Base-by-base conservation (phyloP, 176 grass and related monocot genomes). In the Poa annua region DNA sequence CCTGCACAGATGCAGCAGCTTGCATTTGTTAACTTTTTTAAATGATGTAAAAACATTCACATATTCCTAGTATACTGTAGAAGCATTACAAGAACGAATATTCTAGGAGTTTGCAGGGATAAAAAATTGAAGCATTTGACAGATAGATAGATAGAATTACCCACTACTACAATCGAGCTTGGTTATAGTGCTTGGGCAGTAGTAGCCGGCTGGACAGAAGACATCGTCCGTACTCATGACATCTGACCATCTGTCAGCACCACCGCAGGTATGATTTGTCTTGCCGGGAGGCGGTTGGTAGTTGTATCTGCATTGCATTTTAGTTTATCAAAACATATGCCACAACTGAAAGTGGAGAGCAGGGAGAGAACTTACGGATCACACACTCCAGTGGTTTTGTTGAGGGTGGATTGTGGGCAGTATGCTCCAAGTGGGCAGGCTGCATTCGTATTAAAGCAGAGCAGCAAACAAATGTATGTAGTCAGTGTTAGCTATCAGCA, bases 121-220 rank as follows among this genome's bases (percentile, higher is more conserved):
- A 22, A 65, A 65, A n/a, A 81, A 80, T 51, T 29, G 70, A 88
- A 88, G 79, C 66, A 77, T 47, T 39, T 5, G 84, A 88, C 82
- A 84, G 87, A 89, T 85, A 84, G 87, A 89, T 85, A 84, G 87
- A 77, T 39, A 94, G 41, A 10, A 44, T 91, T 97, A 97, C 92
- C 94, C 94, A 94, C 91, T 94, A 88, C 92, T 90, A 78, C 94
- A 97, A 97, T 88, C 79, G 47, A 94, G 71, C 84, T 92, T 97
- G 74, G 87, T 65, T 83, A 87, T 90, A 50, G 86, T 90, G 86
- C 92, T 97, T 57, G 94, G 92, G 81, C 94, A 97, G 83, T 94
- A 94, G 82, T 90, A 97, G 62, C 94, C 94, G 20, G 91, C 66
- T 16, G 94, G 94, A 50, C 94, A 97, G 74, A 97, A 97, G 20